These are phyloP conservation scores for Monilinia laxa DNA, from an alignment of 2,329 filamentous ascomycete genomes.

Conservation along the genomic window DNA sequence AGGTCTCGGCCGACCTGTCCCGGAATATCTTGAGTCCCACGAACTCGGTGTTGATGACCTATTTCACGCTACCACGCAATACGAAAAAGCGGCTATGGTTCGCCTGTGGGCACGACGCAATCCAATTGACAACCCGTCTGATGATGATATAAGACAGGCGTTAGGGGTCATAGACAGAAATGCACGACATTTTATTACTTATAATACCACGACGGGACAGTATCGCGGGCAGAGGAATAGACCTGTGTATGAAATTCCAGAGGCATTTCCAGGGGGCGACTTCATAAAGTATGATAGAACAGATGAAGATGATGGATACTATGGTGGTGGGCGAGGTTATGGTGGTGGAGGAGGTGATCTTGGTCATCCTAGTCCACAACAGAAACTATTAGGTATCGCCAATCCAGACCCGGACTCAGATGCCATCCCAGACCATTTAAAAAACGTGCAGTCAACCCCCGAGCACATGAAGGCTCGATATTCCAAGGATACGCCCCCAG, in stretches of 20 bases:
- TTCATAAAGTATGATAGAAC: neutral
- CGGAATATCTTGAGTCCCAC: neutral
- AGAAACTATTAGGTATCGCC: neutral
- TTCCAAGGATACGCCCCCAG: neutral
- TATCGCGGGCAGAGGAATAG: neutral
- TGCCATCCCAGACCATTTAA: neutral
- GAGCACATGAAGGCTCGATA: neutral
- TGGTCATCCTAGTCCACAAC: neutral
- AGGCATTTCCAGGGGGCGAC: neutral
- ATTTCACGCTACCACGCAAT: neutral
- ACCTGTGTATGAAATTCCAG: neutral
- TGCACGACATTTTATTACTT: accelerated
- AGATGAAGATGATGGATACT: too few species aligned
- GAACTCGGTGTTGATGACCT: neutral
- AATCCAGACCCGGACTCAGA: neutral
- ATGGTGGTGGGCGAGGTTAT: neutral
- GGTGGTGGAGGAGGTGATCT: neutral
- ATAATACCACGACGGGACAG: neutral
- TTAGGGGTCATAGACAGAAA: neutral
- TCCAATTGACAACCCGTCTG: neutral
- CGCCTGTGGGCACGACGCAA: neutral
- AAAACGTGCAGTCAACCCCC: neutral
- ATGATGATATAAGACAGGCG: neutral
- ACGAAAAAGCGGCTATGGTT: neutral
- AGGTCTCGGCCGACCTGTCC: neutral